phyloP scores from a whole-genome alignment of 352 stramenopile species.

The Globisporangium solare region DNA sequence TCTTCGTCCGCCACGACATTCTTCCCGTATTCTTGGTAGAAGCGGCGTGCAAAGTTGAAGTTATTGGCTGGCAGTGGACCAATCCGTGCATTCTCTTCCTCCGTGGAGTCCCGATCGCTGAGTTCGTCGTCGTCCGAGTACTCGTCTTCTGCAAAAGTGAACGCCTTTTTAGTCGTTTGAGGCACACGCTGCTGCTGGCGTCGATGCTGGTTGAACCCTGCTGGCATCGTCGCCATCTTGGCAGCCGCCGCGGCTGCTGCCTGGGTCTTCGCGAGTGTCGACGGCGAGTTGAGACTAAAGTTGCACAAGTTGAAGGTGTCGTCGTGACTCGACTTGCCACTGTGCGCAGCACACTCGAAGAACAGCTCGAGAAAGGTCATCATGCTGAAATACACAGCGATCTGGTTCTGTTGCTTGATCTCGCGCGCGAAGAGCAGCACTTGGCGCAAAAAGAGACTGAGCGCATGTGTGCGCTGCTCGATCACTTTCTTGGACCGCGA shows the following conservation, averaged over 20 bases:
- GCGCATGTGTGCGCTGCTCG: conserved; percentile 48
- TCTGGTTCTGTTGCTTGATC: conserved; percentile 51
- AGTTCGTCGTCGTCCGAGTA: conserved; percentile 2
- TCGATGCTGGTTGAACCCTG: neutral
- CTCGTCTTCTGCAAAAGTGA: conserved; percentile 1
- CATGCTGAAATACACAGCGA: conserved; percentile 71
- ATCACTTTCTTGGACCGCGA: conserved; percentile 69
- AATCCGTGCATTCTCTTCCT: neutral
- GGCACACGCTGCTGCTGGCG: neutral
- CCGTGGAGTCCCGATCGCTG: conserved; percentile 2
- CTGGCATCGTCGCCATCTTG: neutral
- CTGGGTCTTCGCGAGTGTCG: conserved; percentile 6
- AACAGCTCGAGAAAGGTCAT: conserved; percentile 66
- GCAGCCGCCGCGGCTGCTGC: conserved; percentile 9
- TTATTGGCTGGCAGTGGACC: conserved; percentile 10
- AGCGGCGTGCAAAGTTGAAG: conserved; percentile 26
- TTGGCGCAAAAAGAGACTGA: conserved; percentile 61
- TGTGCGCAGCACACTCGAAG: conserved; percentile 44
- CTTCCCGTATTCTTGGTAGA: conserved; percentile 32
- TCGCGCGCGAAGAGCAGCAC: conserved; percentile 48
- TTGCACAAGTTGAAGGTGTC: conserved; percentile 6
- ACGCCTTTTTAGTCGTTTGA: conserved; percentile 1
- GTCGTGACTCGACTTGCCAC: conserved; percentile 1
- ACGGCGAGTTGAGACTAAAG: conserved; percentile 9
- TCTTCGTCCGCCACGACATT: conserved; percentile 22